Evolutionary conservation across 208 protist species (phyloP).

Genomic region (Endotrypanum monterogeii): DNA sequence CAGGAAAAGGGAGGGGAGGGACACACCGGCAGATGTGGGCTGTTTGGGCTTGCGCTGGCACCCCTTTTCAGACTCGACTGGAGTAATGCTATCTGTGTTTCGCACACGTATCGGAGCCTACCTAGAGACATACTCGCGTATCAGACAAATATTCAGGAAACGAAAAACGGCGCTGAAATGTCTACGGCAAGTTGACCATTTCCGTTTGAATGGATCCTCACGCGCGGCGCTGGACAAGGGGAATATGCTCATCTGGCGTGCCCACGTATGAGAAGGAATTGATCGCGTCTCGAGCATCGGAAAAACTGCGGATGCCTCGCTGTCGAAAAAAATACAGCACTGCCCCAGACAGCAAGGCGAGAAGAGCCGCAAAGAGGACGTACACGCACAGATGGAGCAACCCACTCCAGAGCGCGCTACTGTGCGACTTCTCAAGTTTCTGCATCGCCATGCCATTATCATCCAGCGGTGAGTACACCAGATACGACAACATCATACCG

Average conservation of each 20-base stretch:
- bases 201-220: not conserved
- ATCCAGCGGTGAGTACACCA: slow-evolving; percentile 43
- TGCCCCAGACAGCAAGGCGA: slow-evolving; percentile 8
- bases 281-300: slow-evolving; percentile 17
- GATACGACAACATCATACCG: slow-evolving; percentile 88
- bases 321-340: slow-evolving; percentile 9
- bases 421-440: not conserved
- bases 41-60: not conserved
- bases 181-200: not conserved
- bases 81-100: too few species aligned
- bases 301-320: not conserved
- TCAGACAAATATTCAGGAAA: not conserved
- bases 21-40: not conserved
- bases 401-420: not conserved
- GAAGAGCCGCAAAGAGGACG: slow-evolving; percentile 14
- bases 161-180: not conserved
- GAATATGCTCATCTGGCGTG: slow-evolving; percentile 18
- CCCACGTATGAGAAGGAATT: slow-evolving; percentile 10
- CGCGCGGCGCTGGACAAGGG: slow-evolving; percentile 3
- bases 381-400: slow-evolving; percentile 11
- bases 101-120: not conserved
- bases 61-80: not conserved
- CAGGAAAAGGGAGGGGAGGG: too few species aligned
- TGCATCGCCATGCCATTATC: slow-evolving; percentile 19
- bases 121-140: not conserved